phyloP scores from a whole-genome alignment of 2,329 filamentous ascomycete species.

The Microsporum audouinii region DNA sequence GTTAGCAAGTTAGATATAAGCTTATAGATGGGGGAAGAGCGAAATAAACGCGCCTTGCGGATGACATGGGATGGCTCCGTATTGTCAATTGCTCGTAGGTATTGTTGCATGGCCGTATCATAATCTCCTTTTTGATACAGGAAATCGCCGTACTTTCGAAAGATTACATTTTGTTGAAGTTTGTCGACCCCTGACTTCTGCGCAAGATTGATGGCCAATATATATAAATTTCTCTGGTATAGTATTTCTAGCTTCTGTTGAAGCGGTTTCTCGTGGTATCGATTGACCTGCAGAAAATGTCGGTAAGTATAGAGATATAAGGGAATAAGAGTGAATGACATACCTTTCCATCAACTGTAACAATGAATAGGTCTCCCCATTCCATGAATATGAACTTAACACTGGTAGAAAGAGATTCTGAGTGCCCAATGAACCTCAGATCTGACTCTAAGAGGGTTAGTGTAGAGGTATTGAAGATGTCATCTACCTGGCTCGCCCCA shows the following conservation, averaged over 20 bases:
- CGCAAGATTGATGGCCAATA: conserved; percentile 81
- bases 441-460: conserved; percentile 90
- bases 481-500: conserved; percentile 59
- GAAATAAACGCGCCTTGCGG: conserved; percentile 69
- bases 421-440: conserved; percentile 78
- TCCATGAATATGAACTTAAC: conserved; percentile 71
- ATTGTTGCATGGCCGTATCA: conserved; percentile 98
- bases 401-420: conserved; percentile 69
- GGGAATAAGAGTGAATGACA: conserved; percentile 12
- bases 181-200: conserved; percentile 74
- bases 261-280: conserved; percentile 82
- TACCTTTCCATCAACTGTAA: conserved; percentile 86
- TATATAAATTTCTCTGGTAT: conserved; percentile 86
- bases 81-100: conserved; percentile 87
- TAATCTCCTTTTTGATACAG: conserved; percentile 92
- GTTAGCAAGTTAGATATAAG: neutral
- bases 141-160: conserved; percentile 85
- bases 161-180: conserved; percentile 80
- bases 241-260: conserved; percentile 86
- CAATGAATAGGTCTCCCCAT: conserved; percentile 85
- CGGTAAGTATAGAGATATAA: conserved; percentile 9
- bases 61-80: conserved; percentile 96
- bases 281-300: conserved; percentile 51
- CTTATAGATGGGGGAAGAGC: conserved; percentile 7
- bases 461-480: conserved; percentile 73